These are phyloP conservation scores for Bipolaris sorokiniana DNA, from an alignment of 2,329 filamentous ascomycete species.

Conservation along the genomic window DNA sequence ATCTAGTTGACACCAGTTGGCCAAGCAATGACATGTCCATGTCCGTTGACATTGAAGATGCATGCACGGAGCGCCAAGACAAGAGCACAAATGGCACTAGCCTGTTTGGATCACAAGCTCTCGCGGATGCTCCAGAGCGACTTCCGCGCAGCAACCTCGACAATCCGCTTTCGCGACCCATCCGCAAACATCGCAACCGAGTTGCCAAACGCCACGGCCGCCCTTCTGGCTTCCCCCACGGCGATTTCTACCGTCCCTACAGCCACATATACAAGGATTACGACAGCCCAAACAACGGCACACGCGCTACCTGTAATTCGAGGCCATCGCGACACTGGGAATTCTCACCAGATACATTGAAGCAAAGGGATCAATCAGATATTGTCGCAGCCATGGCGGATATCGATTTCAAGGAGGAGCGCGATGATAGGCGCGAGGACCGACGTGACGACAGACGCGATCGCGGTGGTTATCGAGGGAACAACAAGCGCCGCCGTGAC, in stretches of 20 bases:
- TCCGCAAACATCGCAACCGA: constrained; percentile 23
- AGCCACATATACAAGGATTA: neutral
- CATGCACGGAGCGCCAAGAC: constrained; percentile 20
- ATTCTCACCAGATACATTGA: constrained; percentile 16
- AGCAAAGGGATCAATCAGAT: constrained; percentile 17
- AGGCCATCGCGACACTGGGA: constrained; percentile 12
- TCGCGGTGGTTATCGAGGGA: constrained; percentile 31
- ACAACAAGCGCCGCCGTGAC: constrained; percentile 43
- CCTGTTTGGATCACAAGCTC: constrained; percentile 15
- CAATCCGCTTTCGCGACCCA: constrained; percentile 21
- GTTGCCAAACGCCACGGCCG: constrained; percentile 7
- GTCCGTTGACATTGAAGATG: constrained; percentile 6
- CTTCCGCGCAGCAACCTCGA: constrained; percentile 23
- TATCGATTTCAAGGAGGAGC: constrained; percentile 37
- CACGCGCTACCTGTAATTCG: constrained; percentile 2
- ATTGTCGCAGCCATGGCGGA: constrained; percentile 38
- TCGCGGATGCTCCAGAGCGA: constrained; percentile 14
- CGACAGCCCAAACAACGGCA: constrained; percentile 2
- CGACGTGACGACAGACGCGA: constrained; percentile 35
- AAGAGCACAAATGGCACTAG: constrained; percentile 19
- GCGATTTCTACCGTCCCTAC: constrained; percentile 5
- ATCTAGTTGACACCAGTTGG: neutral
- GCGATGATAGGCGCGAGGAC: constrained; percentile 36
- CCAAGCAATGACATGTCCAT: constrained; percentile 4
- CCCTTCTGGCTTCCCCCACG: neutral